A percentile compares a stretch with the other conserved stretches of the same genome.
These are phyloP conservation scores for Cruciata laevipes DNA, from an alignment of 257 asterid genomes.

Conservation along the genomic window DNA sequence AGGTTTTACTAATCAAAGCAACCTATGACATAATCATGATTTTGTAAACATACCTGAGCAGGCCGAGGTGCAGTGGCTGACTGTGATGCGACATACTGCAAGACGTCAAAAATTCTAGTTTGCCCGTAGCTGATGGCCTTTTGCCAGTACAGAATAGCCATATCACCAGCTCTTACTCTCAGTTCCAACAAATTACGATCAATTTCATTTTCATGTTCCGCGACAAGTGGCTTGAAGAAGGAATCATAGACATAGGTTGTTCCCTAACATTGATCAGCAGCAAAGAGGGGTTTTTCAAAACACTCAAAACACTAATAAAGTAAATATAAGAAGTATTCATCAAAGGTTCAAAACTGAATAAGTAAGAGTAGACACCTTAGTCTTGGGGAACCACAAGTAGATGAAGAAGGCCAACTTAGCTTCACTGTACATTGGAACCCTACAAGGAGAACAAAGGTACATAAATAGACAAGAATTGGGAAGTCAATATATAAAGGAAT, in stretches of 20 bases:
- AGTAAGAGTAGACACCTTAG: constrained; percentile 51
- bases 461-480: constrained; percentile 1
- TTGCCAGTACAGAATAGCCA: constrained; percentile 53
- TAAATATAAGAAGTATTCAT: constrained; percentile 10
- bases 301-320: neutral
- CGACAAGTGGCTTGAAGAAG: constrained; percentile 76
- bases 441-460: constrained; percentile 21
- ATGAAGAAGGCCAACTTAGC: constrained; percentile 93
- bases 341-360: neutral
- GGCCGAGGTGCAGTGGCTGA: constrained; percentile 44
- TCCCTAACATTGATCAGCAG: constrained; percentile 55
- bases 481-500: neutral
- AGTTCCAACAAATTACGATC: constrained; percentile 76
- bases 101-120: constrained; percentile 69
- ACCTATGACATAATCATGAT: neutral
- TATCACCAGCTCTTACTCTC: constrained; percentile 77
- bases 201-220: constrained; percentile 84
- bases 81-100: constrained; percentile 82
- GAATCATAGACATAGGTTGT: constrained; percentile 82
- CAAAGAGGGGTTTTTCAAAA: constrained; percentile 10
- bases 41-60: constrained; percentile 47
- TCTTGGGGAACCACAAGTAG: constrained; percentile 93
- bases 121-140: constrained; percentile 62
- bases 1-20: neutral
- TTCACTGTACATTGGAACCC: constrained; percentile 98